Conservation (phyloP, 108 stramenopile genomes). For the Nannochloropsis oceanica region DNA sequence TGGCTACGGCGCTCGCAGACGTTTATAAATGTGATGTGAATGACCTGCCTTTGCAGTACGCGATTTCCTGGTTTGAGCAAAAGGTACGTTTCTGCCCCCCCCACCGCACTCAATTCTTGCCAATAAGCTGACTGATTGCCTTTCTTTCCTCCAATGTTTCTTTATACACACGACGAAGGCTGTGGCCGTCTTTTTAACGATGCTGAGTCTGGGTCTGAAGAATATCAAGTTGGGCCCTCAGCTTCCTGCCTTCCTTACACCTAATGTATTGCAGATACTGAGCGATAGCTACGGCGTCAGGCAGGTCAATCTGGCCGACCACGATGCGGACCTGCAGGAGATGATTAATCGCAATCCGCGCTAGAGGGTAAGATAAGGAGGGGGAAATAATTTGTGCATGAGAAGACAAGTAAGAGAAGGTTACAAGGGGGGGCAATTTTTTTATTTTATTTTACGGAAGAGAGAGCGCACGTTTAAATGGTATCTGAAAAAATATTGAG, state of each 20-base stretch:
- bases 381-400: too few relatives aligned
- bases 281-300: slow-evolving; percentile 51
- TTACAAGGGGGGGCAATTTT: too few relatives aligned
- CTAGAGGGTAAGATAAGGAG: background rate
- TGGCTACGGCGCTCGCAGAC: slow-evolving; percentile 62
- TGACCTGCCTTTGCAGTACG: slow-evolving; percentile 50
- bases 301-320: slow-evolving; percentile 43
- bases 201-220: slow-evolving; percentile 57
- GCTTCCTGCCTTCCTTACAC: slow-evolving; percentile 54
- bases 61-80: slow-evolving; percentile 44
- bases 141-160: background rate
- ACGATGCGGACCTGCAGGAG: slow-evolving; percentile 29
- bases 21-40: slow-evolving; percentile 52
- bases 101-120: too few relatives aligned
- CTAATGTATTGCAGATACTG: slow-evolving; percentile 47
- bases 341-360: background rate
- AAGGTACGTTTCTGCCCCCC: slow-evolving; percentile 15
- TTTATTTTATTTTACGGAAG: too few relatives aligned
- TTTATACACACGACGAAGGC: slow-evolving; percentile 17
- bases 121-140: background rate
- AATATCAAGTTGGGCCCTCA: slow-evolving; percentile 61
- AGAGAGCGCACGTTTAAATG: too few relatives aligned
- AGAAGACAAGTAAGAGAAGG: too few relatives aligned
- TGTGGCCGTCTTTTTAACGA: slow-evolving; percentile 56
- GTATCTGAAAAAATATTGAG: too few relatives aligned